These are phyloP conservation scores for Stentor roeselii DNA, from an alignment of 73 alveolate genomes.

Conservation along the genomic window DNA sequence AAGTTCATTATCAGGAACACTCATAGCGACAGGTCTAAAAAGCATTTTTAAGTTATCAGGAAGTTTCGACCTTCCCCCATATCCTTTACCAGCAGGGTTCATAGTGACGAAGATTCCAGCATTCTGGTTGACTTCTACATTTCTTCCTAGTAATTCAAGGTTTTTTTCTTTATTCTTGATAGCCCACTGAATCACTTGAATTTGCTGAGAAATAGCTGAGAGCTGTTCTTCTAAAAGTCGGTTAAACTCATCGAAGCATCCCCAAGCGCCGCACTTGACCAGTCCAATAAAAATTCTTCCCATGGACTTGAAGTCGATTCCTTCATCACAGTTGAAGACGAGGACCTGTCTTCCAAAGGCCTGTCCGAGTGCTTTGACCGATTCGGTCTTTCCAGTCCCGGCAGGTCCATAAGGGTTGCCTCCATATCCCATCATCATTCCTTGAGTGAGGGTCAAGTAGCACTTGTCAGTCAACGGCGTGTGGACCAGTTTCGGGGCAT, in stretches of 20 bases:
- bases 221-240: conserved; percentile 99
- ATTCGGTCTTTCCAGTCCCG: conserved; percentile 99
- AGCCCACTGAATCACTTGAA: conserved; percentile 77
- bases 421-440: conserved; percentile 99
- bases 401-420: conserved; percentile 99
- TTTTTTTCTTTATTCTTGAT: conserved; percentile 83
- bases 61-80: conserved; percentile 99
- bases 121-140: conserved; percentile 30
- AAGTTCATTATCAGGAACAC: conserved; percentile 99
- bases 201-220: conserved; percentile 98
- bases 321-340: conserved; percentile 99
- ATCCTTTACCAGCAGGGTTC: conserved; percentile 99
- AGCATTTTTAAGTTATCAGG: conserved; percentile 99
- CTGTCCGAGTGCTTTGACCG: conserved; percentile 99
- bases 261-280: conserved; percentile 99
- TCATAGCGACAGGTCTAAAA: conserved; percentile 99
- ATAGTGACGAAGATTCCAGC: conserved; percentile 99
- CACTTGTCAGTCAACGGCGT: conserved; percentile 99
- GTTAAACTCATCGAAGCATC: conserved; percentile 99
- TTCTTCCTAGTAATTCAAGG: conserved; percentile 80
- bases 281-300: conserved; percentile 99
- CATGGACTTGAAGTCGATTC: conserved; percentile 99
- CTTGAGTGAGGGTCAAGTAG: conserved; percentile 98
- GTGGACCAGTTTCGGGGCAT: conserved; percentile 99
- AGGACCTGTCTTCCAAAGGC: conserved; percentile 99